Conservation (phyloP, 2,329 filamentous ascomycete species). For the Epichloe uncinata region DNA sequence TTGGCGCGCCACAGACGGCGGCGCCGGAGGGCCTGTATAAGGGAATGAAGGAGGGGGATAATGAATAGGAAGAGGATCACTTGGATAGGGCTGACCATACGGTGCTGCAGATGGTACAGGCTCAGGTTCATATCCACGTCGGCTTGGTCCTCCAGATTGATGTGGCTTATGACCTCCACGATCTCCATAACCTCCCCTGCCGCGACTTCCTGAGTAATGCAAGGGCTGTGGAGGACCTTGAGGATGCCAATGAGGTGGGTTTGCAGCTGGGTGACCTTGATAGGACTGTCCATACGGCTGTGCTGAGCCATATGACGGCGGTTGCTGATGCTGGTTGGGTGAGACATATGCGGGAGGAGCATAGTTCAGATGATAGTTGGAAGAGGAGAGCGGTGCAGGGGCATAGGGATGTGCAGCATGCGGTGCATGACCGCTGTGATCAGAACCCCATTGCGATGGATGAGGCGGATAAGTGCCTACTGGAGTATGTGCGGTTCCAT, state of each 20-base stretch:
- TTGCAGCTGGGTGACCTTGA: conserved; percentile 18
- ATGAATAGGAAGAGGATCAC: conserved; percentile 25
- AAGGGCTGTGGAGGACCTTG: conserved; percentile 19
- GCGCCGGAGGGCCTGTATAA: conserved; percentile 27
- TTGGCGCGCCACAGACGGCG: conserved; percentile 20
- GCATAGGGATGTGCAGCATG: conserved; percentile 31
- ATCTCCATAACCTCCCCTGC: conserved; percentile 32
- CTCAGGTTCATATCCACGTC: conserved; percentile 23
- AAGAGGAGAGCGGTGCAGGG: conserved; percentile 33
- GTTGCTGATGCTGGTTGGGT: conserved; percentile 27
- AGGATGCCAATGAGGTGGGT: conserved; percentile 9
- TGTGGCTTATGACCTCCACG: conserved; percentile 25
- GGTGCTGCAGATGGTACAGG: conserved; percentile 17
- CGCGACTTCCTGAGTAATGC: conserved; percentile 28
- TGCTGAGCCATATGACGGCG: conserved; percentile 29
- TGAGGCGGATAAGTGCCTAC: conserved; percentile 24
- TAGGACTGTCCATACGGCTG: conserved; percentile 25
- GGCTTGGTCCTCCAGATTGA: conserved; percentile 18
- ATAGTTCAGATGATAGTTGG: conserved; percentile 47
- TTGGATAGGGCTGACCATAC: conserved; percentile 27
- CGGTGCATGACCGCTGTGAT: conserved; percentile 22
- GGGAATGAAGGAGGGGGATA: conserved; percentile 21
- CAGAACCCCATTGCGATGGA: conserved; percentile 28
- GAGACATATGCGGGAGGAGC: conserved; percentile 38
- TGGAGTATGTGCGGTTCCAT: conserved; percentile 22